Percentiles rank a stretch among this genome's conserved stretches.
Conservation (phyloP, 192 early-diverging fungal genomes). For the Coemansia sp. region DNA sequence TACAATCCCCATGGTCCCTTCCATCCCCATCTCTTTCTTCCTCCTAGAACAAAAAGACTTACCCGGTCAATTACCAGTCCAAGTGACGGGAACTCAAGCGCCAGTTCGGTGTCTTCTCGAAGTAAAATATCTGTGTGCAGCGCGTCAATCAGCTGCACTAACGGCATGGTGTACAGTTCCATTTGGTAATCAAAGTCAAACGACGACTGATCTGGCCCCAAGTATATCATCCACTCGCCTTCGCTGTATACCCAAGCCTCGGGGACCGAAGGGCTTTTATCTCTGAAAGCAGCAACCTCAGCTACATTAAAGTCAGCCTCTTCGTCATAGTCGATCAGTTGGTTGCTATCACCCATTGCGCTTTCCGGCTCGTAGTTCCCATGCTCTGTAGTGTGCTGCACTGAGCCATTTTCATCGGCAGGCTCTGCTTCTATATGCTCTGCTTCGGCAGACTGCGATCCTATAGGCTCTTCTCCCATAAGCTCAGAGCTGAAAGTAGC, state of each 20-base stretch:
- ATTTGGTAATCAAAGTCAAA: slow-evolving; percentile 25
- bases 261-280: slow-evolving; percentile 6
- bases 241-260: slow-evolving; percentile 47
- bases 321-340: slow-evolving; percentile 30
- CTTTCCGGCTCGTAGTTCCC: neutral
- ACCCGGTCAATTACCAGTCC: slow-evolving; percentile 45
- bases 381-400: neutral
- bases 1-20: neutral
- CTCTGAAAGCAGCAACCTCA: neutral
- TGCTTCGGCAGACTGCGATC: neutral
- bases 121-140: slow-evolving; percentile 37
- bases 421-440: too few relatives aligned
- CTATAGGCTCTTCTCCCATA: neutral
- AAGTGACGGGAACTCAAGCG: slow-evolving; percentile 51
- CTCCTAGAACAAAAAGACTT: slow-evolving; percentile 8
- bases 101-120: slow-evolving; percentile 22
- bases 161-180: slow-evolving; percentile 27
- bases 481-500: too few relatives aligned
- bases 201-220: slow-evolving; percentile 36
- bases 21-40: neutral
- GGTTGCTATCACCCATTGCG: slow-evolving; percentile 1
- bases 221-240: slow-evolving; percentile 45
- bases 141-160: slow-evolving; percentile 32
- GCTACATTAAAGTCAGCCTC: neutral
- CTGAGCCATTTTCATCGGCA: too few relatives aligned